Evolutionary conservation across 1,284 basidiomycete genomes (phyloP), one percentile per base, ranked within the genome.

Genomic region (Coniferiporia weirii): DNA sequence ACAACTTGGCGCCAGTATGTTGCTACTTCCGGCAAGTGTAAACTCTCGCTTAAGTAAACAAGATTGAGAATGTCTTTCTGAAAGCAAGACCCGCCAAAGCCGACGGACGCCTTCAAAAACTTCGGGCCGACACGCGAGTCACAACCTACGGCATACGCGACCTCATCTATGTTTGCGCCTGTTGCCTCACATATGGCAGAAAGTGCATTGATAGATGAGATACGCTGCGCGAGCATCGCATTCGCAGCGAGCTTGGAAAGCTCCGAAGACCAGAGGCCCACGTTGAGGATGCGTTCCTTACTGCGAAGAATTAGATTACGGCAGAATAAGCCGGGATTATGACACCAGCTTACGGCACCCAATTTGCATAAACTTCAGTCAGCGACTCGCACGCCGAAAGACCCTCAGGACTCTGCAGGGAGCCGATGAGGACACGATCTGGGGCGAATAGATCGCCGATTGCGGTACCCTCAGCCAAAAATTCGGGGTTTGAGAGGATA

Each of bases 161-260:
- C 96, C 76, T 99, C 97, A 74, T 98, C 94, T 61, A 99, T 94
- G 79, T 96, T 96, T 60, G 97, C 97, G 54, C 96, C 97, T 5
- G 97, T 99, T n/a, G 94, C 95, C 76, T 99, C 97, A 73, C 97
- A 99, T 71, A 99, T 98, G 56, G 97, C 97, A 22, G 95, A 96
- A 46, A 99, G 88, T 12, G 96, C 94, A 72, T 99, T 99, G 79
- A 99, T 83, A 58, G 94, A 97, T 8, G 96, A 98, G 74, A 99
- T 99, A 64, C 97, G 91, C 74, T 95, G 93, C 8, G 96, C 97
- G 61, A 99, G 88, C 88, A 99, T 93, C 52, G 96, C 96, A 74
- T 99, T 99, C 63, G 97, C 97, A 6, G 97, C 96, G 65, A 99
- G 87, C 81, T 99, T 99, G 68, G 93, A 92, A 46, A 99, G 85